These are phyloP conservation scores for Furcasterigmium furcatum DNA, from an alignment of 2,329 filamentous ascomycete species.

Conservation along the genomic window DNA sequence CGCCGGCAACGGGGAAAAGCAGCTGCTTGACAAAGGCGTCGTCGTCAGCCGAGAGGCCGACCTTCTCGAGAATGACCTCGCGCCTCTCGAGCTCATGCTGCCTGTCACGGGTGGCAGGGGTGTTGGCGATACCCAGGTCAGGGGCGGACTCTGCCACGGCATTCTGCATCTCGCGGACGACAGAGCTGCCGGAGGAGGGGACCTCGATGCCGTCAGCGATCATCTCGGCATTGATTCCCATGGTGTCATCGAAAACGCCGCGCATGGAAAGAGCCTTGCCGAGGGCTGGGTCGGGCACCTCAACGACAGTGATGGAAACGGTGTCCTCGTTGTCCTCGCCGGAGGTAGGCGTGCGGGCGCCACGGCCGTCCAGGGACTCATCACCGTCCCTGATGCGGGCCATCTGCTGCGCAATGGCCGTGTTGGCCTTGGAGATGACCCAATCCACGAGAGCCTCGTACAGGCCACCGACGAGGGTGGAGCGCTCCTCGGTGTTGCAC, in stretches of 20 bases:
- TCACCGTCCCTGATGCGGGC: conserved; percentile 61
- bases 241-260: conserved; percentile 86
- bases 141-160: conserved; percentile 74
- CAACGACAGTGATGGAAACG: conserved; percentile 84
- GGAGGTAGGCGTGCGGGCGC: conserved; percentile 61
- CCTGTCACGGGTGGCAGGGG: conserved; percentile 65
- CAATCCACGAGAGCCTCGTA: conserved; percentile 96
- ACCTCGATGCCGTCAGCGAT: conserved; percentile 90
- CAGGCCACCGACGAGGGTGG: conserved; percentile 76
- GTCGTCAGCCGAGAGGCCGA: conserved; percentile 76
- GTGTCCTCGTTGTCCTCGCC: conserved; percentile 75
- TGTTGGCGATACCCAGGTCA: conserved; percentile 73
- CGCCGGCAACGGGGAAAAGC: conserved; percentile 71
- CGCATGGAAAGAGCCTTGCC: conserved; percentile 88
- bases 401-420: conserved; percentile 76
- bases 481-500: conserved; percentile 80
- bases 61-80: conserved; percentile 80
- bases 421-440: conserved; percentile 87
- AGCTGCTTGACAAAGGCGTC: conserved; percentile 81
- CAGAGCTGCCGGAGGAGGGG: conserved; percentile 69
- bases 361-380: conserved; percentile 63
- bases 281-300: conserved; percentile 75
- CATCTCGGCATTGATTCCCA: conserved; percentile 96
- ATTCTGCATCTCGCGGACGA: conserved; percentile 82
- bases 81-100: conserved; percentile 79